phyloP scores from a whole-genome alignment of 2,329 filamentous ascomycete genomes.

The Calonectria henricotiae region DNA sequence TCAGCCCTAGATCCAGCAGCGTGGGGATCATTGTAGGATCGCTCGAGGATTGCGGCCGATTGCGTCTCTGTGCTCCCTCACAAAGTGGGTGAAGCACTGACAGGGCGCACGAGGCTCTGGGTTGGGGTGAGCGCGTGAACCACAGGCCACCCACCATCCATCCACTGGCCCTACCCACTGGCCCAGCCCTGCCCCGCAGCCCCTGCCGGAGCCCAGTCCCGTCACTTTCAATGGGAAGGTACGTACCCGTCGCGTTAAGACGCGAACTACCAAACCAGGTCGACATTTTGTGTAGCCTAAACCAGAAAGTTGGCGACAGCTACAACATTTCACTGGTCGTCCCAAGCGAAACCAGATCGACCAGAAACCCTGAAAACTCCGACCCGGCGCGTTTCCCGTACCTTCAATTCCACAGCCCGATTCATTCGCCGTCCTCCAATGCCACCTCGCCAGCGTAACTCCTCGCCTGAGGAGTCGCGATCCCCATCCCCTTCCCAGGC shows the following conservation, averaged over 20 bases:
- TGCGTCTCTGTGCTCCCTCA: not conserved
- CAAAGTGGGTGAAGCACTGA: not conserved
- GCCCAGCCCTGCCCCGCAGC: conserved; percentile 26
- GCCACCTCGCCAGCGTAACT: conserved; percentile 50
- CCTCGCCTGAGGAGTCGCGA: conserved; percentile 45
- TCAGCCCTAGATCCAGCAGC: conserved; percentile 17
- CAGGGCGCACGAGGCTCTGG: conserved; percentile 3
- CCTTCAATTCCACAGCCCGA: not conserved
- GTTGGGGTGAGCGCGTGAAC: not conserved
- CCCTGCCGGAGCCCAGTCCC: conserved; percentile 1
- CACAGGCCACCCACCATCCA: not conserved
- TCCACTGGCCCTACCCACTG: not conserved
- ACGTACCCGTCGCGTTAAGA: conserved; percentile 35
- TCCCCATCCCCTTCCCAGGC: conserved; percentile 46
- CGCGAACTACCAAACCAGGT: conserved; percentile 12
- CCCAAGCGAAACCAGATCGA: not conserved
- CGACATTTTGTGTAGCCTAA: conserved; percentile 14
- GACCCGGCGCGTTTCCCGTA: not conserved
- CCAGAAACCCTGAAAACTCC: no score
- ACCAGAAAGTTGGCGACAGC: not conserved
- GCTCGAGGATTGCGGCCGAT: conserved; percentile 5
- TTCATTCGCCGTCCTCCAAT: conserved; percentile 40
- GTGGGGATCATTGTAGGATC: conserved; percentile 6
- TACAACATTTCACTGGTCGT: not conserved
- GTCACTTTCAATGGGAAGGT: conserved; percentile 32